These are phyloP conservation scores for Candida ovalis DNA, from an alignment of 805 yeast genomes.

Conservation along the genomic window DNA sequence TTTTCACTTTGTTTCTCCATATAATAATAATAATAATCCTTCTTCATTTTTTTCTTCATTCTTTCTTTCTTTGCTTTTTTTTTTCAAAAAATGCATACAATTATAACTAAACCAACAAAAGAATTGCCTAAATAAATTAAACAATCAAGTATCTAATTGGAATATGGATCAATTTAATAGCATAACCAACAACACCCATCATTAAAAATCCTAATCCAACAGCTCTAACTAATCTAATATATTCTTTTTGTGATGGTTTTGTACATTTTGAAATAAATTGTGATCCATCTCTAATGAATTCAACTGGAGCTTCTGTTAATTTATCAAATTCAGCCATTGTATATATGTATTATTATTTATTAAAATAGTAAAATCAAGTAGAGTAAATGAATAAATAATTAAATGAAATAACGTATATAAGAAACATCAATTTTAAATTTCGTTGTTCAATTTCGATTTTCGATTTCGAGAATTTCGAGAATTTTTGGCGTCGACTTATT, in stretches of 20 bases:
- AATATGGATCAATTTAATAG: constrained; percentile 88
- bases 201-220: constrained; percentile 95
- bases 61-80: neutral
- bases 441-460: too few relatives aligned
- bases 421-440: too few relatives aligned
- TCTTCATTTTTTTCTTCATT: too few relatives aligned
- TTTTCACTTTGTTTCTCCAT: neutral
- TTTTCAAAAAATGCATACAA: too few relatives aligned
- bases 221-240: constrained; percentile 83
- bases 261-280: constrained; percentile 88
- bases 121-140: too few relatives aligned
- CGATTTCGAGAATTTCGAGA: too few relatives aligned
- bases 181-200: constrained; percentile 97
- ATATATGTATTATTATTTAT: neutral
- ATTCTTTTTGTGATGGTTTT: constrained; percentile 89
- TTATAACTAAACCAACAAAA: too few relatives aligned
- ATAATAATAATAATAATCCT: neutral
- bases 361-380: neutral
- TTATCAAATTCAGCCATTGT: constrained; percentile 53
- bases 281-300: constrained; percentile 86
- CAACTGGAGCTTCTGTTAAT: constrained; percentile 81
- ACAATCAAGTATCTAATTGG: constrained; percentile 96
- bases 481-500: too few relatives aligned
- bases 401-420: neutral
- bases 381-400: neutral